phyloP scores from a whole-genome alignment of 495 filamentous ascomycete genomes.

The Hypomontagnella submonticulosa region DNA sequence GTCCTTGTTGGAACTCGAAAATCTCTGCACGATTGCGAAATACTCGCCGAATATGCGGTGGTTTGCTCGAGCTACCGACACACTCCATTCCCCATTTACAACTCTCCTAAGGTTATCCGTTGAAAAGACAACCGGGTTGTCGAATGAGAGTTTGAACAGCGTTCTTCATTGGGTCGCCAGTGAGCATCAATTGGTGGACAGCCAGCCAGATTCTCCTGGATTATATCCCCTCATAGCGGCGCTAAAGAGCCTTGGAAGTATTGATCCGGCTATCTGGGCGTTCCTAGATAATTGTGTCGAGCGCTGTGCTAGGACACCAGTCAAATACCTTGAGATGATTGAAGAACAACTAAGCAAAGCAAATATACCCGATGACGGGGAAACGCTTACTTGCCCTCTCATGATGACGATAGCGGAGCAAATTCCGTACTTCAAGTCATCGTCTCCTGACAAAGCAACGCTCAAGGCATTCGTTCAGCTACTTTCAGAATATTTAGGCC shows the following conservation, averaged over 20 bases:
- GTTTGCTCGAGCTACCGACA: constrained; percentile 67
- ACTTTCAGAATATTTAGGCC: constrained; percentile 41
- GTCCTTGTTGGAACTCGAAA: constrained; percentile 74
- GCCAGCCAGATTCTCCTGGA: constrained; percentile 45
- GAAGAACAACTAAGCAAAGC: constrained; percentile 51
- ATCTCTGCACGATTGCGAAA: constrained; percentile 78
- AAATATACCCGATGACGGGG: constrained; percentile 20
- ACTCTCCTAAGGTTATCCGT: constrained; percentile 66
- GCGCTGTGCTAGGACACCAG: constrained; percentile 73
- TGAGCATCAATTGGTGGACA: constrained; percentile 62
- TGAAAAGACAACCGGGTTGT: constrained; percentile 54
- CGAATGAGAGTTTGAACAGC: constrained; percentile 55
- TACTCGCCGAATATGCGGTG: constrained; percentile 84
- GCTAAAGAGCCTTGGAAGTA: constrained; percentile 48
- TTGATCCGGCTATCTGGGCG: constrained; percentile 55
- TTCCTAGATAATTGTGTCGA: constrained; percentile 85
- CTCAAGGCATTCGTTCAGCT: constrained; percentile 38
- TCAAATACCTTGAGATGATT: constrained; percentile 75
- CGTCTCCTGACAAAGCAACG: constrained; percentile 33
- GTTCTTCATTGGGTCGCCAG: constrained; percentile 61
- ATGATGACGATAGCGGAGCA: constrained; percentile 77
- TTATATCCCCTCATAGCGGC: constrained; percentile 65
- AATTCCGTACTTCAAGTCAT: constrained; percentile 73
- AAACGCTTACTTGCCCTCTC: constrained; percentile 62
- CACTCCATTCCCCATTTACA: constrained; percentile 71